Evolutionary conservation across 176 grass and related monocot species (phyloP), one percentile per base, ranked within the genome.

Genomic region (Rhynchospora pubera): DNA sequence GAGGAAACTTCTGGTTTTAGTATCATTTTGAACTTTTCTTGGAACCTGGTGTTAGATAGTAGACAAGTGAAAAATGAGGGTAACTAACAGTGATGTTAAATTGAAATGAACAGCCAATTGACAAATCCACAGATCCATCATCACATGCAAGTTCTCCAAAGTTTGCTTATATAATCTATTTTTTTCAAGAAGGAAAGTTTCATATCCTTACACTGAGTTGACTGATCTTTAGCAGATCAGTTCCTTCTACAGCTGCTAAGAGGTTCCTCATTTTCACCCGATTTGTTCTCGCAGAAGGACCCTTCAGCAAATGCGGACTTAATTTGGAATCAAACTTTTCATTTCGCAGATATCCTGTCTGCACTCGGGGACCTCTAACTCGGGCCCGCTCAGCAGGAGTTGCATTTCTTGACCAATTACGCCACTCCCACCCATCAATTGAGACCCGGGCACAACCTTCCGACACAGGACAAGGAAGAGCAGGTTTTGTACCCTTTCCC

Each of bases 351-450:
- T 87, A 90, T 61, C 86, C 83, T 57, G 44, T 79, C 62, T 87
- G 88, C 24, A 67, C 73, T 57, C 39, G 90, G 53, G 84, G 89
- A 50, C 95, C 92, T 90, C 92, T 94, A 59, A 94, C 92, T 62
- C 65, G 87, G 80, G 87, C 84, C 79, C 90, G 89, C 59, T 98
- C 92, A 70, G 95, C 84, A 51, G 92, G 84, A 82, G 86, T 88
- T 64, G 95, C 95, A 82, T 86, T 93, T 8, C 87, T 85, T 7
- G 90, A 93, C 95, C 95, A 98, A 65, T 86, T 83, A 83, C 87
- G 92, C 95, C 95, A 98, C 6, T 91, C 92, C 95, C 95, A 98
- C 64, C 95, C 95, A 69, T 73, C 86, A 32, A 94, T 88, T 19
- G 92, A 93, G 89, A 80, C 87, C 79, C 89, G 89, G 88, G 92